Base-by-base conservation (phyloP, 1,284 basidiomycete genomes). In the Termitomyces sp. region DNA sequence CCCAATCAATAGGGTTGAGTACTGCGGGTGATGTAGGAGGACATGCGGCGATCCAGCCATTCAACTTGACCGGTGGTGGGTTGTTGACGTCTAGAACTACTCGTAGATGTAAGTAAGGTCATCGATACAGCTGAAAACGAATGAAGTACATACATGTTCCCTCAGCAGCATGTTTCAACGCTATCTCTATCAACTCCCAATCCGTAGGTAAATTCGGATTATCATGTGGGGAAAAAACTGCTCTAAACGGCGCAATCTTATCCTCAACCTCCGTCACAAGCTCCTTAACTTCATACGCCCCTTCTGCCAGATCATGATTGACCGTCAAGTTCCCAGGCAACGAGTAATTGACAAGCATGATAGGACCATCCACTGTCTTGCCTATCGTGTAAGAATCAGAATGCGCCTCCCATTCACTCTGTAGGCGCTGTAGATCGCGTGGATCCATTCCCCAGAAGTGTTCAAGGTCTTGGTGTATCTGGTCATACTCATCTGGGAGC, bases 401-500 rank as follows among this genome's bases (percentile, higher is more conserved):
- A 30, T 72, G 67, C 1, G 57, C 61, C 59, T 79, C 79, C 52
- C 73, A 70, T 15, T 74, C 71, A 1, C 59, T 48, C 51, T 76
- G 70, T 0, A 73, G 68, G 6, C 54, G 57, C 4, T 71, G 73
- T 9, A 83, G 60, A 33, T 78, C 73, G 0, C 56, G 56, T 0
- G 81, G 81, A 50, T 76, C 64, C 56, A 84, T 72, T 0, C 79
- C 81, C 79, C 76, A 82, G 62, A 77, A 81, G 0, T 75, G 79
- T 53, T 79, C 77, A 9, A 83, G 65, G 62, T 82, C 81, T 10
- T 68, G 60, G 57, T 76, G 69, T 39, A 86, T 82, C 50, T 80
- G 75, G 60, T 80, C 77, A 73, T 73, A 81, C 49, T 87, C 80
- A 64, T 86, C 83, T 1, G 76, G 77, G 0, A 86, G 76, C 36